Evolutionary conservation across 1,139 yeast genomes (phyloP), one percentile per base, ranked within the genome.

Genomic region (Hyphopichia fennica): DNA sequence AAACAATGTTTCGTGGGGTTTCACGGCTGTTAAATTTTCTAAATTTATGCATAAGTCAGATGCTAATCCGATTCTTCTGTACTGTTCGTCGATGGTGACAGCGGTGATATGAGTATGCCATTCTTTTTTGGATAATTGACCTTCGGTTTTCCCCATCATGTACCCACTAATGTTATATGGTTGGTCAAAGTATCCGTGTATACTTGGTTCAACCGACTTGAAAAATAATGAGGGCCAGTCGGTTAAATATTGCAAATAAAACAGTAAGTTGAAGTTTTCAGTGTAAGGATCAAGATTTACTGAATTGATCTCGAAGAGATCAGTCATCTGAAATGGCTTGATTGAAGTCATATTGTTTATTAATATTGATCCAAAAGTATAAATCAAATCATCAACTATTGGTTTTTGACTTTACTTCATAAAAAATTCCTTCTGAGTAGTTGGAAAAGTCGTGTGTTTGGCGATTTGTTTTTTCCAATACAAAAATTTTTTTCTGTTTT

Each of bases 71-170:
- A 93, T 74, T 45, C 99, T 70, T 45, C 99, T 71, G 57, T 86
- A 91, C 41, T 82, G 83, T 20, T 87, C 84, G 47, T 86, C 86
- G 1, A 95, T 86, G 0, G 99, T 90, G 2, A 95, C 96, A 0
- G 99, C 99, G 0, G 98, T 90, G 44, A 95, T 90, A 62, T 95
- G 99, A 0, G 96, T 82, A 58, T 95, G 99, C 96, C 97, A 93
- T 50, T 90, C 95, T 42, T 76, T 79, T 15, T 76, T 80, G 18
- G 71, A 67, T 33, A 72, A 48, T 42, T 65, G 56, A 1, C 99
- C 99, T 62, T 95, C 99, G 3, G 96, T 84, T 63, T 95, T 95
- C n/a, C 95, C 99, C 81, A 95, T 83, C 95, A 95, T 84, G 56
- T 86, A 86, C 0, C 93, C 95, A 37, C 84, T 79, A 17, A 79